phyloP scores from a whole-genome alignment of 495 filamentous ascomycete genomes.

The Lasiosphaeria miniovina region DNA sequence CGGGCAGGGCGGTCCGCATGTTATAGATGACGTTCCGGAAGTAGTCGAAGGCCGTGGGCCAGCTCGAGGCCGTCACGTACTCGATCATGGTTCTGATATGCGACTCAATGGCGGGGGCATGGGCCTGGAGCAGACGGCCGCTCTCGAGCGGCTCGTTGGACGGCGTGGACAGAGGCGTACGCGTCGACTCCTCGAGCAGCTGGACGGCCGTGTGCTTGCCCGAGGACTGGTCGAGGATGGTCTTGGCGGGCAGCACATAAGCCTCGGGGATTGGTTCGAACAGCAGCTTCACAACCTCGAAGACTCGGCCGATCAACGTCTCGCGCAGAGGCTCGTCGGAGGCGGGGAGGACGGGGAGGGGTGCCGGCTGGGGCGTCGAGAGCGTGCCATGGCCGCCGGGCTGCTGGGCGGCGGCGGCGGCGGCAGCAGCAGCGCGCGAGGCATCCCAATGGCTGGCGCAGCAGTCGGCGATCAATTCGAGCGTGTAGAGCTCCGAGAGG shows the following conservation, averaged over 20 bases:
- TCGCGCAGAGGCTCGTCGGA: conserved; percentile 37
- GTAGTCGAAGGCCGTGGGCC: conserved; percentile 54
- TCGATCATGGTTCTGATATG: conserved; percentile 52
- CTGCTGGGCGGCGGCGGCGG: conserved; percentile 4
- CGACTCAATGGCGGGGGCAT: conserved; percentile 42
- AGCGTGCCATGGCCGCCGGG: conserved; percentile 21
- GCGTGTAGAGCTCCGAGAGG: conserved; percentile 57
- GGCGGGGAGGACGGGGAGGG: conserved; percentile 20
- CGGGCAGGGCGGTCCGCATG: conserved; percentile 42
- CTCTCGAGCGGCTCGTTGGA: conserved; percentile 44
- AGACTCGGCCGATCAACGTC: conserved; percentile 38
- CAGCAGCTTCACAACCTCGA: conserved; percentile 42
- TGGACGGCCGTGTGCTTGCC: conserved; percentile 30
- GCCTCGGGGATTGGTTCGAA: conserved; percentile 48
- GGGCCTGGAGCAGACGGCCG: conserved; percentile 25
- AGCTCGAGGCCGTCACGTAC: conserved; percentile 60
- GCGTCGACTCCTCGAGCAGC: conserved; percentile 31
- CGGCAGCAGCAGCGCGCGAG: conserved; percentile 7
- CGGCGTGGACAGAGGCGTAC: conserved; percentile 35
- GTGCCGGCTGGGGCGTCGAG: conserved; percentile 14
- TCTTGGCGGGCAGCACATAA: conserved; percentile 44
- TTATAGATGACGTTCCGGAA: conserved; percentile 47
- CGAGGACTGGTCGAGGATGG: conserved; percentile 39
- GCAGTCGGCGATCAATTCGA: conserved; percentile 62
- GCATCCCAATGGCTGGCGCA: conserved; percentile 54